Base-by-base conservation (phyloP, 371 early-diverging fungal genomes). In the Rhizopus delemar region DNA sequence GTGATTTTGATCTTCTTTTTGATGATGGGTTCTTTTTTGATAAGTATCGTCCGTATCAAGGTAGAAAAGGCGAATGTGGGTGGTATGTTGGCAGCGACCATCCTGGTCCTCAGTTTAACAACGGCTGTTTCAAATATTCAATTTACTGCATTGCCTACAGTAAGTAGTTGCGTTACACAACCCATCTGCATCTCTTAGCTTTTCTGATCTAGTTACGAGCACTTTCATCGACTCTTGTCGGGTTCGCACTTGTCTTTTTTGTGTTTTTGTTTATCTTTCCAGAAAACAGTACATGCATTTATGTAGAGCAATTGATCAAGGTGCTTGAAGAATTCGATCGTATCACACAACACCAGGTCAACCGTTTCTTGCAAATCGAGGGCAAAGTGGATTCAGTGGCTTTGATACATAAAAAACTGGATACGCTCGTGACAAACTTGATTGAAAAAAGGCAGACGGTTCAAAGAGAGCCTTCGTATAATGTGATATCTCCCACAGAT, bases 61-160 rank as follows among this genome's bases (percentile, higher is more conserved):
- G 65, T 74, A 3, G 74, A 75, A 8, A 76, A 79, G 59, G 74
- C 73, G 9, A 79, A 79, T 54, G 65, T 74, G n/a, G 79, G 76
- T 51, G 79, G 74, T 70, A 75, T 78, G 70, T 57, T 79, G 8
- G 72, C 79, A 28, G 79, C 74, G 9, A 69, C 74, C 1, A 74
- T 79, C 32, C 69, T 79, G 62, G 73, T 70, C 4, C 59, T 79
- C 41, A 70, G 69, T 55, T 36, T 79, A 1, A 72, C 74, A 16
- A 46, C 63, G 7, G 74, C 76, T 39, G 69, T 79, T 8, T 49
- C 28, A 4, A 56, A 71, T n/a, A 56, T 31, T 28, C 35, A 62
- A 28, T 78, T 73, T 59, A 35, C 59, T 13, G 63, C 75, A 28
- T 48, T 28, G 4, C 41, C 52, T n/a, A 70, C 68, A 51, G 78